Evolutionary conservation across 108 stramenopile genomes (phyloP).

Genomic region (Hondaea fermentalgiana): DNA sequence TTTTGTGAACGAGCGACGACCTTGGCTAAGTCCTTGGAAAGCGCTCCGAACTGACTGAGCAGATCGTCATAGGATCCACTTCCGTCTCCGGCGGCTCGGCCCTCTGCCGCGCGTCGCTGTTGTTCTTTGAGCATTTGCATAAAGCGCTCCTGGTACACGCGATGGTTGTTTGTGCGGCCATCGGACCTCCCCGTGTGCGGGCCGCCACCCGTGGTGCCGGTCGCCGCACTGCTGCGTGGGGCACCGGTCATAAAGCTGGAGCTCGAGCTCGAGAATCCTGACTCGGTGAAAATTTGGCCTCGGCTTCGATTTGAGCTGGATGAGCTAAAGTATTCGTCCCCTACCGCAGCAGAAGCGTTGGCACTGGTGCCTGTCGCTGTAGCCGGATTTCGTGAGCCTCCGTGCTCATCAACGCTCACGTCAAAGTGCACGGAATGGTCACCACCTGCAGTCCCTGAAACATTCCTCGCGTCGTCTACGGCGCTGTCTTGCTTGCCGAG

Average conservation of each 20-base stretch:
- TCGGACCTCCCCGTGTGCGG: background rate
- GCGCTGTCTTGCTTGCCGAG: too few relatives aligned
- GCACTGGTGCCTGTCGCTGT: background rate
- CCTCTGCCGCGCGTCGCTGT: background rate
- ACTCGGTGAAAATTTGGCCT: background rate
- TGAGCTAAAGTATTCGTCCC: background rate
- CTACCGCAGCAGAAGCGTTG: background rate
- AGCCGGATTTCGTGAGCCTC: background rate
- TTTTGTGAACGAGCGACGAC: background rate
- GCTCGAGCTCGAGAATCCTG: background rate
- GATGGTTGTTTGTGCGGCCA: background rate
- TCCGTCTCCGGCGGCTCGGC: background rate
- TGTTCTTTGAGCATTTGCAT: background rate
- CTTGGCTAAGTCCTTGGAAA: background rate
- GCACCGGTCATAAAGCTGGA: background rate
- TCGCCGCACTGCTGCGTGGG: background rate
- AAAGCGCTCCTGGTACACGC: background rate
- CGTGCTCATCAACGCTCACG: background rate
- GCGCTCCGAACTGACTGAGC: background rate
- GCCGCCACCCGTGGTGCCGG: background rate
- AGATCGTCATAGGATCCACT: background rate
- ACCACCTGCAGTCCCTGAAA: background rate
- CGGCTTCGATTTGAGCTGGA: background rate
- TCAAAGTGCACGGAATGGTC: background rate
- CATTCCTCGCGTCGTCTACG: background rate